These are phyloP conservation scores for Trichoderma sp. DNA, from an alignment of 2,329 filamentous ascomycete species.

Conservation along the genomic window DNA sequence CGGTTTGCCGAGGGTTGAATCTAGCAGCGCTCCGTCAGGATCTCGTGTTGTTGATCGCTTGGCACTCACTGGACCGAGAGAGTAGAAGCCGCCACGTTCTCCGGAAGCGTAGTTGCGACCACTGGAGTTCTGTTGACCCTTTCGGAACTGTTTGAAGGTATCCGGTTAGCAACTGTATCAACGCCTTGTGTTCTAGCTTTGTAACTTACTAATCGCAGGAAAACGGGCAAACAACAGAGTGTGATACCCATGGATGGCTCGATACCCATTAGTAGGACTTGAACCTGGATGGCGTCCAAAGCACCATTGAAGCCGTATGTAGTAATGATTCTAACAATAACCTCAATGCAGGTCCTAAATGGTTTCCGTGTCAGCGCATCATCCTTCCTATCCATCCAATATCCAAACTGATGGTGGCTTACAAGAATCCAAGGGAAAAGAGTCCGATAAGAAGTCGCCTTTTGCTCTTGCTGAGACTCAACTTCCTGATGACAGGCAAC, in stretches of 20 bases:
- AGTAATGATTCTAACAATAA: slow-evolving; percentile 9
- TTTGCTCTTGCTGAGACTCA: slow-evolving; percentile 7
- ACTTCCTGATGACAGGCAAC: slow-evolving; percentile 1
- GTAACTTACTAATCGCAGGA: neutral
- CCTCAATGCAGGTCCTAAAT: slow-evolving; percentile 7
- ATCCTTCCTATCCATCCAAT: neutral
- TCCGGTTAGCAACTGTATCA: neutral
- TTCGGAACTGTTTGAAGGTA: neutral
- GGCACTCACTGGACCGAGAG: slow-evolving; percentile 4
- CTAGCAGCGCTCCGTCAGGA: slow-evolving; percentile 4
- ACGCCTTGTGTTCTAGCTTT: too few species aligned
- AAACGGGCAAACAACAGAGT: slow-evolving; percentile 9
- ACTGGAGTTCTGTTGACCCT: neutral
- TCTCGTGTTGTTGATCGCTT: slow-evolving; percentile 9
- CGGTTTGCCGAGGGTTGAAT: slow-evolving; percentile 1
- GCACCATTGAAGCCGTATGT: neutral
- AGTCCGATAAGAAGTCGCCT: slow-evolving; percentile 7
- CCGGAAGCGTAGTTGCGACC: slow-evolving; percentile 1
- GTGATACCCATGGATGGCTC: slow-evolving; percentile 12
- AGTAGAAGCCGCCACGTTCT: slow-evolving; percentile 4
- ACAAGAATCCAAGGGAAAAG: slow-evolving; percentile 10
- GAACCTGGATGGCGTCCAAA: slow-evolving; percentile 3
- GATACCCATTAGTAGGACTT: slow-evolving; percentile 3
- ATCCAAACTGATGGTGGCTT: neutral
- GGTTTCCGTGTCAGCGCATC: neutral